Conservation (phyloP, 2,329 filamentous ascomycete species). For the Aspergillus viridinutans region DNA sequence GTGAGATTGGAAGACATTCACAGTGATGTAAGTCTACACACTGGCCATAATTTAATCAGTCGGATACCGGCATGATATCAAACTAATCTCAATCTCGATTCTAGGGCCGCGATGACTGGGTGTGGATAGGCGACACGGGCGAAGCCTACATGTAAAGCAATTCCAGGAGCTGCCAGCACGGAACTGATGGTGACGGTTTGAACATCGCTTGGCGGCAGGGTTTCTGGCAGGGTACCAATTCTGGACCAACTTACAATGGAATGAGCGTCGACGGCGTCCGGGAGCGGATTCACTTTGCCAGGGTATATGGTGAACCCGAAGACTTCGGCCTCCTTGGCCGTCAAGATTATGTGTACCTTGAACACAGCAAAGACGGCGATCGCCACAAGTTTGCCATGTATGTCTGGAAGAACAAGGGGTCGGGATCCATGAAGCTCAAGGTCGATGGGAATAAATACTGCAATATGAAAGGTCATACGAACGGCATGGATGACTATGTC, state of each 20-base stretch:
- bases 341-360: conserved; percentile 19
- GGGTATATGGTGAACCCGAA: conserved; percentile 16
- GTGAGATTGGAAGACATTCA: conserved; percentile 22
- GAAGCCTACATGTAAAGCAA: conserved; percentile 4
- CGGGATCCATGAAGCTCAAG: conserved; percentile 1
- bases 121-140: too few species aligned
- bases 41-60: too few species aligned
- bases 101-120: too few species aligned
- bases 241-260: conserved; percentile 13
- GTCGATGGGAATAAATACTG: conserved; percentile 27
- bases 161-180: conserved; percentile 5
- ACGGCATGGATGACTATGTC: conserved; percentile 23
- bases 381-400: background rate
- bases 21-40: conserved; percentile 13
- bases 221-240: background rate
- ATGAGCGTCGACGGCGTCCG: conserved; percentile 7
- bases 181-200: conserved; percentile 2
- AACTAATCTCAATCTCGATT: too few species aligned
- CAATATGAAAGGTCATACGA: conserved; percentile 24
- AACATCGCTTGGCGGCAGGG: conserved; percentile 8
- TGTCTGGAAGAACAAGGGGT: conserved; percentile 1
- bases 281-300: conserved; percentile 20
- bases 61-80: too few species aligned
- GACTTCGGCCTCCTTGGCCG: conserved; percentile 6
- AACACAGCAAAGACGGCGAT: conserved; percentile 5